Evolutionary conservation across 768 basidiomycete genomes (phyloP).

Genomic region (Strobilomyces echinocephalus): DNA sequence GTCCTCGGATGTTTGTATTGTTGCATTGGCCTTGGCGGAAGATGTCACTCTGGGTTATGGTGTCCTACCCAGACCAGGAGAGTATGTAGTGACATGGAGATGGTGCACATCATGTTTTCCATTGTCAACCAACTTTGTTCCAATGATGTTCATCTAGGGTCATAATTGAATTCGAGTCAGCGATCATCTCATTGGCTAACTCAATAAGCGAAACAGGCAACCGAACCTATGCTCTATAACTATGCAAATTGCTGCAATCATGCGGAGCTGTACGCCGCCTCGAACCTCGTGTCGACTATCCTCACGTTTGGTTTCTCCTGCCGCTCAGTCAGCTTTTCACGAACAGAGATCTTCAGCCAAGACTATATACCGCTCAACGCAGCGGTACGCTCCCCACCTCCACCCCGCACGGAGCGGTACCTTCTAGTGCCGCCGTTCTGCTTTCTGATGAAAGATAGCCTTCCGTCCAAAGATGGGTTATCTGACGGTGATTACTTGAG

Average conservation of each 20-base stretch:
- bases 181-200: no score
- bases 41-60: conserved; percentile 32
- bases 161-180: no score
- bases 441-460: conserved; percentile 82
- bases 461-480: conserved; percentile 74
- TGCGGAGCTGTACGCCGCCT: no score
- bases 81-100: conserved; percentile 61
- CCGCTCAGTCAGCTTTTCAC: background rate
- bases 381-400: conserved; percentile 48
- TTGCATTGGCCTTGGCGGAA: conserved; percentile 43
- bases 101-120: conserved; percentile 37
- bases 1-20: conserved; percentile 51
- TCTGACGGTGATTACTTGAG: conserved; percentile 42
- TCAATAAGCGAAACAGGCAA: no score
- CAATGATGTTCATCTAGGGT: conserved; percentile 34
- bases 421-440: conserved; percentile 64
- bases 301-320: conserved; percentile 44
- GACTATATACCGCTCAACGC: conserved; percentile 41
- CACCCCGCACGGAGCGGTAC: conserved; percentile 52
- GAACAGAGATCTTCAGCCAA: no score
- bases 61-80: conserved; percentile 47
- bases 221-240: no score
- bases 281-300: conserved; percentile 51
- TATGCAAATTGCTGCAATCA: no score
- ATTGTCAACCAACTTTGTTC: background rate